These are phyloP conservation scores for Dictyostelium purpureum DNA, from an alignment of 78 protist species.

Conservation along the genomic window DNA sequence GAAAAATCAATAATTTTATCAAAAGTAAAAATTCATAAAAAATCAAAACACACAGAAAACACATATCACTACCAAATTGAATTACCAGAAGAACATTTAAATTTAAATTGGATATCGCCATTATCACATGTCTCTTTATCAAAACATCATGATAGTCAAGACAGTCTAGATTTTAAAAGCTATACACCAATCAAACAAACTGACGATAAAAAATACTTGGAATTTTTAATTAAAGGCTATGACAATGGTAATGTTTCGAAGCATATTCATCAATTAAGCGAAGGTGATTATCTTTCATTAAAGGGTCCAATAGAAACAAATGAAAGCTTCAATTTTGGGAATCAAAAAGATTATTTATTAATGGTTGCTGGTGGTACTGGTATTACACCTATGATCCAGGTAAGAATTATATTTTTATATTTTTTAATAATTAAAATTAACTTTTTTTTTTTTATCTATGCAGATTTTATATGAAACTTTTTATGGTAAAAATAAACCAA, in stretches of 20 bases:
- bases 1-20: not conserved
- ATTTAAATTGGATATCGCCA: slow-evolving; percentile 52
- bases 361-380: slow-evolving; percentile 77
- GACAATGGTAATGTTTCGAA: slow-evolving; percentile 42
- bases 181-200: slow-evolving; percentile 42
- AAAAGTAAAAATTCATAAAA: not conserved
- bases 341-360: not conserved
- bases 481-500: not conserved
- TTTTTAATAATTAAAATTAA: not conserved
- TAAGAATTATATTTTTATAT: not conserved
- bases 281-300: slow-evolving; percentile 15
- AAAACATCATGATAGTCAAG: not conserved
- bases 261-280: not conserved
- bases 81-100: not conserved
- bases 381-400: slow-evolving; percentile 72
- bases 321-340: not conserved
- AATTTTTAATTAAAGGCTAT: slow-evolving; percentile 60
- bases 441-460: no score
- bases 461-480: no score
- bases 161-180: slow-evolving; percentile 6
- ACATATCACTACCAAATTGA: not conserved
- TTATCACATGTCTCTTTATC: slow-evolving; percentile 46
- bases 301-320: slow-evolving; percentile 65
- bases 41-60: not conserved
- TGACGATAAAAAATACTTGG: not conserved